Percentiles rank a stretch among this genome's conserved stretches.
phyloP scores from a whole-genome alignment of 2,329 filamentous ascomycete species.

The Xylaria digitata region DNA sequence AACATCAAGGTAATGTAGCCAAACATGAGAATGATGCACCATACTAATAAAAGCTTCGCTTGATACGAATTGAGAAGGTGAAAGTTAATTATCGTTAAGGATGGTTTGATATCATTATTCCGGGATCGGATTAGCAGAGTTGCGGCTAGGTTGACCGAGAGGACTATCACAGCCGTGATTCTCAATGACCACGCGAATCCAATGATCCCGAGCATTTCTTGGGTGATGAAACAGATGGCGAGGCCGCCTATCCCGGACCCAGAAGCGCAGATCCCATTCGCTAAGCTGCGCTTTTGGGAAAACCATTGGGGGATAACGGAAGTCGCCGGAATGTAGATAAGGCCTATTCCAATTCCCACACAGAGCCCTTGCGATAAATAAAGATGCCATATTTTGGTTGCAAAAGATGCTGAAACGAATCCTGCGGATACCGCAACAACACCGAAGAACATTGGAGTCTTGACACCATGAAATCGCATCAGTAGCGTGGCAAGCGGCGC shows the following conservation, averaged over 20 bases:
- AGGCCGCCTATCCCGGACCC: slow-evolving; percentile 22
- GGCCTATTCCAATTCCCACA: slow-evolving; percentile 15
- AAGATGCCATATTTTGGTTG: slow-evolving; percentile 20
- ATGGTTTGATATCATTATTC: slow-evolving; percentile 13
- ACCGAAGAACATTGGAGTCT: slow-evolving; percentile 16
- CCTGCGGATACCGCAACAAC: not conserved
- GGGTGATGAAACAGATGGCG: slow-evolving; percentile 6
- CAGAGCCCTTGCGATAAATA: slow-evolving; percentile 21
- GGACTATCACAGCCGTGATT: slow-evolving; percentile 4
- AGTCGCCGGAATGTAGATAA: slow-evolving; percentile 20
- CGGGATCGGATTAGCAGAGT: slow-evolving; percentile 18
- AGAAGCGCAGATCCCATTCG: slow-evolving; percentile 19
- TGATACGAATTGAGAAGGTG: not conserved
- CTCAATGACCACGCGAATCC: slow-evolving; percentile 23
- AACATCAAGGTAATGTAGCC: slow-evolving; percentile 27
- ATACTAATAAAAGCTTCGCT: slow-evolving; percentile 8
- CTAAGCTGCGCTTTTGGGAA: slow-evolving; percentile 14
- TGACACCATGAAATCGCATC: not conserved
- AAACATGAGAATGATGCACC: slow-evolving; percentile 25
- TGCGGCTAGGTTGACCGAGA: slow-evolving; percentile 7
- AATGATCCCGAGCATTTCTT: not conserved
- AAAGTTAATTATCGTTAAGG: slow-evolving; percentile 10
- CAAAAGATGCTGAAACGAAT: slow-evolving; percentile 16
- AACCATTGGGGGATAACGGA: slow-evolving; percentile 27
- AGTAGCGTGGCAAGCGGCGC: slow-evolving; percentile 18